These are phyloP conservation scores for Apiospora rasikravindrae DNA, from an alignment of 2,329 filamentous ascomycete species.

Conservation along the genomic window DNA sequence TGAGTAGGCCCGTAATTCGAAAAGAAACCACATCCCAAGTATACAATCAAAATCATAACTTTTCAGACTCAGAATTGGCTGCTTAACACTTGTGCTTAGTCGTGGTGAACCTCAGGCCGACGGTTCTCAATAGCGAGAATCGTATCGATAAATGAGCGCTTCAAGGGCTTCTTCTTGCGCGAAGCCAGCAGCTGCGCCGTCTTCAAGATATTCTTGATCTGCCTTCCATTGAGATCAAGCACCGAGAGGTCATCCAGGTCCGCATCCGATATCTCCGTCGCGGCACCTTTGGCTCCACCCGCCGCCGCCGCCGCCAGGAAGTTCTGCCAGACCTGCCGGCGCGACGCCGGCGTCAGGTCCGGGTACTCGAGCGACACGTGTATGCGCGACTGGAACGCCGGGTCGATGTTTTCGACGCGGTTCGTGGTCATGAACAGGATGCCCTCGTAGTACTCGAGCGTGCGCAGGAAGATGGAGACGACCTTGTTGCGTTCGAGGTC, in stretches of 20 bases:
- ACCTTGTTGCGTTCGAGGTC: neutral
- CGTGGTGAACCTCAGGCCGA: neutral
- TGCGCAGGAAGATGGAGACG: constrained; percentile 8
- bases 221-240: constrained; percentile 36
- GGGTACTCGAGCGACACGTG: constrained; percentile 31
- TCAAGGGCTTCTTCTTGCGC: neutral
- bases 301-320: constrained; percentile 30
- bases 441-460: constrained; percentile 28
- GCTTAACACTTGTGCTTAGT: neutral
- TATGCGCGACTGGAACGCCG: constrained; percentile 33
- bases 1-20: too few relatives aligned
- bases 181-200: neutral
- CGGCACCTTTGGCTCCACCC: neutral
- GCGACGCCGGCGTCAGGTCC: constrained; percentile 25
- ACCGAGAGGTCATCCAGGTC: constrained; percentile 27
- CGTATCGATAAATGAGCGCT: neutral
- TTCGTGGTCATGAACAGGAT: constrained; percentile 32
- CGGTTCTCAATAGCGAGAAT: neutral
- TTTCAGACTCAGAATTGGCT: too few relatives aligned
- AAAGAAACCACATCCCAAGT: too few relatives aligned
- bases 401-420: constrained; percentile 29
- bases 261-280: constrained; percentile 15
- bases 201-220: constrained; percentile 41
- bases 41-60: too few relatives aligned
- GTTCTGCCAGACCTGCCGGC: constrained; percentile 34